Evolutionary conservation across 352 stramenopile species (phyloP), one percentile per base, ranked within the genome.

Genomic region (Phytophthora fragariaefolia): DNA sequence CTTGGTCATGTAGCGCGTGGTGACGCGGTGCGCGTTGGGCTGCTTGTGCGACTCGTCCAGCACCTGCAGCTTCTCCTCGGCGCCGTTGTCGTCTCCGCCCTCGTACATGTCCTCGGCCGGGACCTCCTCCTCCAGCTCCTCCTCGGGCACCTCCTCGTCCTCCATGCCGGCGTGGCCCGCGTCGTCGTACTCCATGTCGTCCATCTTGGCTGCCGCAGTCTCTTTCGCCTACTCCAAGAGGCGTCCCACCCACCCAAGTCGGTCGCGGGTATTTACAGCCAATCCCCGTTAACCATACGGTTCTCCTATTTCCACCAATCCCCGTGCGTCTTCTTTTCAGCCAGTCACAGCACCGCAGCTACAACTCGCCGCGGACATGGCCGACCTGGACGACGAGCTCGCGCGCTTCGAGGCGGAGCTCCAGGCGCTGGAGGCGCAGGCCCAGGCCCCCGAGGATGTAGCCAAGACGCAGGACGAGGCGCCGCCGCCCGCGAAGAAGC

Each of bases 1-100:
- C 86, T 99, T 99, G 50, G 98, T 99, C 85, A 99, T 98, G 85
- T 99, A 99, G 38, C 90, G 83, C 8, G 97, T 99, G 23, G 98
- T 99, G 64, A 99, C 98, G 63, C 96, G 85, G 56, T 95, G 83
- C 18, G 78, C 79, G 69, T 96, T 96, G 15, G 88, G 85, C 68
- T 93, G 80, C 57, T 92, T 93, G 70, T 96, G 85, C 20, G 84
- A 94, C 63, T 94, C 87, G 73, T 96, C 86, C 18, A 94, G 73
- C 62, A 96, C 76, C 63, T 88, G 83, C 40, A 94, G 65, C 63
- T 91, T 91, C 48, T 95, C 83, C 22, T 92, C 77, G 28, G 73
- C 54, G 17, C 43, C 57, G 46, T 58, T 72, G 23, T 93, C 83
- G 9, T 92, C 82, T 46, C 58, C 73, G 22, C 79, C 84, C 42